These are phyloP conservation scores for Penstemon barbatus DNA, from an alignment of 257 asterid genomes.

Conservation along the genomic window DNA sequence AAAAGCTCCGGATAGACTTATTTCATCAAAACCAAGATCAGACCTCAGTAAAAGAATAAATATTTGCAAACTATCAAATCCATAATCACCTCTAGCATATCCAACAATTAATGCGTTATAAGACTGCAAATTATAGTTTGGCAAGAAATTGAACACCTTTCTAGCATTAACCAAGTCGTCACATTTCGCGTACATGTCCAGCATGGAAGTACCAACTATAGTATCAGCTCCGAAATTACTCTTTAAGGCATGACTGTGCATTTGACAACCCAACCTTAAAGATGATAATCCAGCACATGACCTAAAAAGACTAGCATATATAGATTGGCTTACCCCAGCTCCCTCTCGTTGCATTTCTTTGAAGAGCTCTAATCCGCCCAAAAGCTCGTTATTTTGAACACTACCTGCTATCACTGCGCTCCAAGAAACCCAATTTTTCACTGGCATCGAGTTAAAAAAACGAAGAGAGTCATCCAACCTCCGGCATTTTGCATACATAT, in stretches of 20 bases:
- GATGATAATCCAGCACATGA: constrained; percentile 66
- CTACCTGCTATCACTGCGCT: constrained; percentile 82
- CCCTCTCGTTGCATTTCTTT: constrained; percentile 71
- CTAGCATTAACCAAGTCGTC: constrained; percentile 50
- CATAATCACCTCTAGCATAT: constrained; percentile 66
- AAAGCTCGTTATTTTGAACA: constrained; percentile 56
- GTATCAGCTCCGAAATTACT: constrained; percentile 57
- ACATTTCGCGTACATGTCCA: constrained; percentile 88
- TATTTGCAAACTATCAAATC: constrained; percentile 57
- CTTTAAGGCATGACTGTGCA: constrained; percentile 78
- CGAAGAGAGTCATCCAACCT: constrained; percentile 49
- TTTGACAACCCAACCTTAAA: constrained; percentile 59
- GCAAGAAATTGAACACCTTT: constrained; percentile 58
- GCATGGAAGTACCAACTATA: constrained; percentile 75
- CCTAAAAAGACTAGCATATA: constrained; percentile 78
- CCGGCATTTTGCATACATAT: constrained; percentile 91
- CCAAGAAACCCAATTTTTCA: constrained; percentile 83
- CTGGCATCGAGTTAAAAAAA: constrained; percentile 58
- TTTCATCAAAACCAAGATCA: constrained; percentile 69
- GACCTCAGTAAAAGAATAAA: constrained; percentile 55
- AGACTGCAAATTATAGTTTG: constrained; percentile 65
- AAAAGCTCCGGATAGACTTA: constrained; percentile 76
- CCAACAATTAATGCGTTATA: constrained; percentile 77
- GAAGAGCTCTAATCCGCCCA: constrained; percentile 57
- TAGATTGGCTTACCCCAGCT: constrained; percentile 73